phyloP scores from a whole-genome alignment of 805 yeast species.

The Yarrowia sp. region DNA sequence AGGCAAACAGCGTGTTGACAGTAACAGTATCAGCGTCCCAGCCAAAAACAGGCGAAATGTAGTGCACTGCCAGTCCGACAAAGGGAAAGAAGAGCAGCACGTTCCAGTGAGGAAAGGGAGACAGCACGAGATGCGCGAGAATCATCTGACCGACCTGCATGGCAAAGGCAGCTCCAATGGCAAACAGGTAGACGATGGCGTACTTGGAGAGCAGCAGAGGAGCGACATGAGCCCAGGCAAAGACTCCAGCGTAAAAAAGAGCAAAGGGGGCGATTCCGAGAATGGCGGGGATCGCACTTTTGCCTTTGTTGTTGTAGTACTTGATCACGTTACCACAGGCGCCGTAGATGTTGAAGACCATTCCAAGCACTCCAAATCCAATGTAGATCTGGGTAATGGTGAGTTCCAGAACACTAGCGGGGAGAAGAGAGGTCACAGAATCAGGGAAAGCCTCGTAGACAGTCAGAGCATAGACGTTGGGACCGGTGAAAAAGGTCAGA shows the following conservation, averaged over 20 bases:
- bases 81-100: constrained; percentile 66
- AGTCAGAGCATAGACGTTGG: constrained; percentile 65
- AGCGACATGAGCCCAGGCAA: constrained; percentile 56
- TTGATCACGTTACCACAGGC: constrained; percentile 70
- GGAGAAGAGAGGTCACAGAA: background rate
- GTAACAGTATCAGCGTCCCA: constrained; percentile 55
- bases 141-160: constrained; percentile 91
- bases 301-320: constrained; percentile 40
- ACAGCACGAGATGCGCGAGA: constrained; percentile 81
- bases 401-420: background rate
- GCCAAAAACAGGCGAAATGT: constrained; percentile 38
- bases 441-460: constrained; percentile 48
- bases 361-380: constrained; percentile 60
- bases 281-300: constrained; percentile 51
- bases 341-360: constrained; percentile 70
- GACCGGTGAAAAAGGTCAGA: constrained; percentile 73
- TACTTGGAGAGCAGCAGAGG: constrained; percentile 54
- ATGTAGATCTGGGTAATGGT: constrained; percentile 55
- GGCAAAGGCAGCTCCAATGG: constrained; percentile 79
- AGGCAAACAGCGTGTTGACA: constrained; percentile 65
- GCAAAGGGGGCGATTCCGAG: constrained; percentile 73
- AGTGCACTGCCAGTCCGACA: constrained; percentile 47
- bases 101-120: constrained; percentile 72
- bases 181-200: constrained; percentile 63
- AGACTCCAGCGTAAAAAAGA: constrained; percentile 60